These are phyloP conservation scores for Bondarzewia mesenterica DNA, from an alignment of 1,284 basidiomycete species.

Conservation along the genomic window DNA sequence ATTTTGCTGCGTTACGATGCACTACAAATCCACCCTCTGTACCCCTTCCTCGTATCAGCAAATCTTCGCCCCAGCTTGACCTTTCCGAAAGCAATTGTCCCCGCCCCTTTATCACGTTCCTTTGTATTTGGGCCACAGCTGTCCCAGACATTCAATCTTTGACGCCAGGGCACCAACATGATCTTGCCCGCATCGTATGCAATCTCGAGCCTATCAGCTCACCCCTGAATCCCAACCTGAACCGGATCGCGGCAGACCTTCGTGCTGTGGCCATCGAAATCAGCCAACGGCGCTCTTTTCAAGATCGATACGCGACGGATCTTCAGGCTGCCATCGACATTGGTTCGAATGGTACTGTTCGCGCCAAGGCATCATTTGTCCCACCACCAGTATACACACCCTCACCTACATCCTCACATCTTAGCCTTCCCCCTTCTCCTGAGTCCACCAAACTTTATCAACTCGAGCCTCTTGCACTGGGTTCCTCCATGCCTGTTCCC, in stretches of 20 bases:
- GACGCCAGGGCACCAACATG: conserved; percentile 58
- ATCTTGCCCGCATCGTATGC: conserved; percentile 74
- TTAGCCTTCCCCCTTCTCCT: conserved; percentile 9
- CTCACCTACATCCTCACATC: conserved; percentile 19
- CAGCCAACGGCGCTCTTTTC: conserved; percentile 73
- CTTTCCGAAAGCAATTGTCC: conserved; percentile 53
- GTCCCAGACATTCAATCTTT: conserved; percentile 62
- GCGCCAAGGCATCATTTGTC: conserved; percentile 52
- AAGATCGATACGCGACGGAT: conserved; percentile 64
- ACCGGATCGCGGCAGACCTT: conserved; percentile 65
- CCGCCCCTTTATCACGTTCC: conserved; percentile 52
- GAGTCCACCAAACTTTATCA: conserved; percentile 7
- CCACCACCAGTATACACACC: conserved; percentile 64
- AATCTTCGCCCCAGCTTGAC: conserved; percentile 31
- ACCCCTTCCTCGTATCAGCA: conserved; percentile 38
- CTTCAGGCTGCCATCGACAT: conserved; percentile 71
- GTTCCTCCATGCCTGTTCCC: conserved; percentile 12
- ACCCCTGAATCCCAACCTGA: conserved; percentile 18
- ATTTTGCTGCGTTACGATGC: conserved; percentile 59
- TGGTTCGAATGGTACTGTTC: conserved; percentile 25
- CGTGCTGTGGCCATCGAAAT: conserved; percentile 75
- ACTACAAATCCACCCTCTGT: conserved; percentile 56
- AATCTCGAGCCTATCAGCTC: conserved; percentile 39
- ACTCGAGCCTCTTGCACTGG: conserved; percentile 9
- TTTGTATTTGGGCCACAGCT: conserved; percentile 59